Base-by-base conservation (phyloP, 495 filamentous ascomycete genomes). In the Evansstolkia leycettana region DNA sequence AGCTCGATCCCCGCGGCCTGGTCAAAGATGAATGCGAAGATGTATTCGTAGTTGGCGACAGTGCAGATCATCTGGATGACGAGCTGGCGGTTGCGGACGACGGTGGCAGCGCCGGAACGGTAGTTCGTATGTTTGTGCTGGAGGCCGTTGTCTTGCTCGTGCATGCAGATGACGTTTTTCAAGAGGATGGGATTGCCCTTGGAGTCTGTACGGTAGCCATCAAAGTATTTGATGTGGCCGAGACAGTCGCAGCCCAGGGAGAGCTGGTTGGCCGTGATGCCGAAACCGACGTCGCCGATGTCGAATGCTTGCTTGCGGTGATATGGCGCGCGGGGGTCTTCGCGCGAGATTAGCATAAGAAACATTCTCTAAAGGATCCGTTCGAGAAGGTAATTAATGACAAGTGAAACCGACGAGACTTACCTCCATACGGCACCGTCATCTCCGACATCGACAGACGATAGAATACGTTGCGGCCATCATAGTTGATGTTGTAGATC, bases 1-100 rank as follows among this genome's bases (percentile, higher is more conserved):
- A 90, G 79, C 19, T 73, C 64, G 36, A 92, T 48, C 42, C 87
- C 84, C 2, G 80, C 88, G 0, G 85, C 83, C 47, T 86, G 84
- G 54, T 86, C 83, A 60, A 95, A 82, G 41, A 82, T 74, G 57
- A 81, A 93, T 1, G 81, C 76, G 35, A 95, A 69, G 41, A 93
- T 79, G 42, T 89, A 89, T 51, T 88, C 83, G 60, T 86, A 89
- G 58, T 89, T 89, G 19, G 75, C 71, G 11, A 86, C 73, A 0
- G 83, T 88, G 48, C 80, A 73, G 49, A 85, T 82, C 47, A 79
- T 81, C 43, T 87, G 82, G 8, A 77, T 45, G 4, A 81, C 70
- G 2, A 81, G 62, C 41, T 79, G 73, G 18, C 76, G 57, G 47
- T 72, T 75, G 15, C 76, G 67, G 8, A 72, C 72, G 3, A 78